Percentiles rank a stretch among this genome's conserved stretches.
Evolutionary conservation across 495 filamentous ascomycete species (phyloP).

Genomic region (Terfezia claveryi): DNA sequence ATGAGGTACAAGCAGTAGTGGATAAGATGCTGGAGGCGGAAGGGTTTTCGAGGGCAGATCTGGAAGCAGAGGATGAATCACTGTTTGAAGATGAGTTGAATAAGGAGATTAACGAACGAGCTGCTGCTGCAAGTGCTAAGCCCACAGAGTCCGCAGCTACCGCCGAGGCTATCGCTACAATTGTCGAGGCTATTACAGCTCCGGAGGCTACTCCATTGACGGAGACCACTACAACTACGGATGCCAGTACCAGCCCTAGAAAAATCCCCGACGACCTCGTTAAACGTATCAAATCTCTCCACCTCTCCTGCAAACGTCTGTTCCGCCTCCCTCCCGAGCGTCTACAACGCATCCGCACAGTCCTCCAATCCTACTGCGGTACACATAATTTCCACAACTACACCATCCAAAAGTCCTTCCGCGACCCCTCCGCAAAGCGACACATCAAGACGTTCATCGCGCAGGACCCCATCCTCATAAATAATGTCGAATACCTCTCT

Average conservation of each 20-base stretch:
- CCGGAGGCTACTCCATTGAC: neutral
- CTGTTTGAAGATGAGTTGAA: conserved; percentile 5
- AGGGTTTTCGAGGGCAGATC: neutral
- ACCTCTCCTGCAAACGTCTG: conserved; percentile 48
- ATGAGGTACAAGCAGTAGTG: conserved; percentile 47
- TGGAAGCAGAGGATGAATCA: conserved; percentile 13
- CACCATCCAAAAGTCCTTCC: conserved; percentile 63
- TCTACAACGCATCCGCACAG: conserved; percentile 45
- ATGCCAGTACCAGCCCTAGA: too few relatives aligned
- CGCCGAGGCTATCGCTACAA: neutral
- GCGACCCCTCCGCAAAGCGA: conserved; percentile 62
- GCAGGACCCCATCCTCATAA: conserved; percentile 51
- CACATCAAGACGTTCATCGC: conserved; percentile 75
- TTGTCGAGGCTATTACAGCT: neutral
- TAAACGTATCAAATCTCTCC: conserved; percentile 55
- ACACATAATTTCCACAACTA: conserved; percentile 90
- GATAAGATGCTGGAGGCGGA: conserved; percentile 41
- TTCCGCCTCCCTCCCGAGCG: conserved; percentile 61
- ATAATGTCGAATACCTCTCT: conserved; percentile 83
- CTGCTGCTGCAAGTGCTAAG: neutral
- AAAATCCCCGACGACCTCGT: conserved; percentile 20
- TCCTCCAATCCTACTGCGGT: conserved; percentile 48
- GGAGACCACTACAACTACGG: conserved; percentile 1
- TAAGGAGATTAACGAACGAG: conserved; percentile 2
- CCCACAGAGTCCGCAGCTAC: neutral